phyloP scores from a whole-genome alignment of 2,329 filamentous ascomycete genomes.

The Westerdykella aurantiaca region DNA sequence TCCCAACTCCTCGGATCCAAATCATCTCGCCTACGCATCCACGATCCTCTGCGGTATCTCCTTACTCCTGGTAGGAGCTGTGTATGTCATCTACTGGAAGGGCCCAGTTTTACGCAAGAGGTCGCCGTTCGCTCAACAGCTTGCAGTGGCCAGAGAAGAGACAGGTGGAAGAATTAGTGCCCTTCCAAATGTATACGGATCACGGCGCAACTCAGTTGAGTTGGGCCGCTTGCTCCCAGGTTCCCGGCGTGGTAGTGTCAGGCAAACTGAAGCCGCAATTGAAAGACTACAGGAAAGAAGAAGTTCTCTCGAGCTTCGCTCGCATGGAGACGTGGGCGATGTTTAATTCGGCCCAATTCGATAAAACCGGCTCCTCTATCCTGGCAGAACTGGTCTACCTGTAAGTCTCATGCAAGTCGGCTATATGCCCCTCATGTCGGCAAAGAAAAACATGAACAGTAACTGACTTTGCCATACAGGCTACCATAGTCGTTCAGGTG shows the following conservation, averaged over 20 bases:
- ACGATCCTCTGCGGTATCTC: conserved; percentile 52
- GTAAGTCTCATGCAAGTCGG: too few species aligned
- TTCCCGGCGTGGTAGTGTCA: conserved; percentile 25
- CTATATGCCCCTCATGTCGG: too few species aligned
- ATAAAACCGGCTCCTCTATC: too few species aligned
- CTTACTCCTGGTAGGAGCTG: conserved; percentile 37
- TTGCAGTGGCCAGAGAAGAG: conserved; percentile 30
- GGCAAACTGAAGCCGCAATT: too few species aligned
- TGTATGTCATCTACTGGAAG: conserved; percentile 50
- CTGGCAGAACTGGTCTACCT: too few species aligned
- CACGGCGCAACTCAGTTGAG: conserved; percentile 24
- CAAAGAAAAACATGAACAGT: too few species aligned
- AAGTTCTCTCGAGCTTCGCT: too few species aligned
- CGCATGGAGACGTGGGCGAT: too few species aligned
- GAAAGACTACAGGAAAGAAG: too few species aligned
- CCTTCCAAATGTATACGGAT: conserved; percentile 27
- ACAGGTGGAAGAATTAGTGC: conserved; percentile 30
- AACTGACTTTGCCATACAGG: too few species aligned
- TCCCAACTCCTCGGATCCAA: conserved; percentile 26
- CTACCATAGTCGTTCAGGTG: too few species aligned
- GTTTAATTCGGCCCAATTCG: too few species aligned
- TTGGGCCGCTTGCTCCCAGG: conserved; percentile 12
- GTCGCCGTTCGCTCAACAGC: conserved; percentile 50
- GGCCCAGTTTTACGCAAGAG: conserved; percentile 49
- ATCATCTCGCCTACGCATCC: conserved; percentile 49